These are phyloP conservation scores for Fusarium tricinctum DNA, from an alignment of 2,329 filamentous ascomycete genomes.

Conservation along the genomic window DNA sequence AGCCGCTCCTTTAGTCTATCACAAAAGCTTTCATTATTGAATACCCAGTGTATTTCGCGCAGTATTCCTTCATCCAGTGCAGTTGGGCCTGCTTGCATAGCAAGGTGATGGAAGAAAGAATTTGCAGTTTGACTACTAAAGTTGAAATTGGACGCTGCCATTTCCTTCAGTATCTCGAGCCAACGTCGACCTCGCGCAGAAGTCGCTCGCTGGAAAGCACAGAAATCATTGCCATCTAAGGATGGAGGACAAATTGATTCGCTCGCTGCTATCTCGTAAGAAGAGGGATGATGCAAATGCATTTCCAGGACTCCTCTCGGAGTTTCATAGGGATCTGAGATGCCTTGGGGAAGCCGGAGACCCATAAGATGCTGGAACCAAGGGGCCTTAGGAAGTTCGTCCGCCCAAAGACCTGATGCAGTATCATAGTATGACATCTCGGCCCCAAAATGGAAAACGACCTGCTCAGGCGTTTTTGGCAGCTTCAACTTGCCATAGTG, in stretches of 20 bases:
- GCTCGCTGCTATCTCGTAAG: slow-evolving; percentile 67
- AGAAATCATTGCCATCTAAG: slow-evolving; percentile 66
- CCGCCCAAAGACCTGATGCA: slow-evolving; percentile 24
- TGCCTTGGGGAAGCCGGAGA: slow-evolving; percentile 42
- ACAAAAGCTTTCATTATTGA: slow-evolving; percentile 67
- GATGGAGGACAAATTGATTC: slow-evolving; percentile 62
- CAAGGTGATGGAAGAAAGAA: slow-evolving; percentile 65
- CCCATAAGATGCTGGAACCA: slow-evolving; percentile 41
- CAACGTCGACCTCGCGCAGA: slow-evolving; percentile 64
- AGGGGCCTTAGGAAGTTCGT: slow-evolving; percentile 13
- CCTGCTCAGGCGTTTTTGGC: slow-evolving; percentile 23
- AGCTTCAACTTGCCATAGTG: slow-evolving; percentile 43
- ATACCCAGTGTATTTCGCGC: slow-evolving; percentile 63
- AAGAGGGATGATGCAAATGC: slow-evolving; percentile 60
- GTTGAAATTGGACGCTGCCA: slow-evolving; percentile 69
- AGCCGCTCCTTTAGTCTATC: slow-evolving; percentile 63
- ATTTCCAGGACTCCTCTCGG: neutral
- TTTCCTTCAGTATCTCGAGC: slow-evolving; percentile 63
- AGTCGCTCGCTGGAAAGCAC: slow-evolving; percentile 64
- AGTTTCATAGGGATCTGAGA: slow-evolving; percentile 33
- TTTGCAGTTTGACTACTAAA: slow-evolving; percentile 68
- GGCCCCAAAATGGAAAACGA: slow-evolving; percentile 37
- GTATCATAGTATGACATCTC: slow-evolving; percentile 40
- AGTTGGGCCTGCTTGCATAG: slow-evolving; percentile 68
- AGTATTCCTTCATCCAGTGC: slow-evolving; percentile 50